Base-by-base conservation (phyloP, 192 early-diverging fungal genomes). In the Backusella luteola region DNA sequence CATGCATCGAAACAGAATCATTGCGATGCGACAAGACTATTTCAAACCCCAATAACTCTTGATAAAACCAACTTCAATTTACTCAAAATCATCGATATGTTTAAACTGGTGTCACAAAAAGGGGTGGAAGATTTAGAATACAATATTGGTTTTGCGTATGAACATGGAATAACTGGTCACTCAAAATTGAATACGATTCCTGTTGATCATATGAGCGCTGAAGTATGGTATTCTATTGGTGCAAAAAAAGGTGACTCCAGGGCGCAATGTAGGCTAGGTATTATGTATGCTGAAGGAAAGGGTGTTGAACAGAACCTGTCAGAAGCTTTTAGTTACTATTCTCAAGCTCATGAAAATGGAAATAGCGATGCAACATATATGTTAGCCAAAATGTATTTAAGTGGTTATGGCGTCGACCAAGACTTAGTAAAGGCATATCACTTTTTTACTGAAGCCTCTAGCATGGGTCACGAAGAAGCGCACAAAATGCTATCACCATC, bases 181-280 rank as follows among this genome's bases (percentile, higher is more conserved):
- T 23, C 21, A 3, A 26, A 63, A 29, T 1, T n/a, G 0, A 14
- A 29, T 29, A 0, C 1, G 9, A 14, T 63, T 29, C 3, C 11
- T 29, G 8, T 12, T 12, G 78, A 78, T 35, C 15, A 17, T 1
- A n/a, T 3, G 3, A 36, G 9, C 0, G 34, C n/a, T 34, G 56
- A 44, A 75, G 67, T 71, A 32, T 86, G 74, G 78, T 84, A 83
- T 41, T 67, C 53, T 7, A 53, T 70, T 53, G 75, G 81, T 26
- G 79, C 79, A 5, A 56, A 76, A 0, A 44, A 23, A 15, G 81
- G 77, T 41, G 41, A 76, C 26, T 34, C 68, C 1, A 66, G 32
- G 0, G 85, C 80, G 19, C 79, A 81, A 59, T 73, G 66, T 36
- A 73, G 68, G 17, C 12, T 83, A 34, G 85, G 85, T n/a, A 9